These are phyloP conservation scores for Zymoseptoria tritici DNA, from an alignment of 2,329 filamentous ascomycete genomes.

Conservation along the genomic window DNA sequence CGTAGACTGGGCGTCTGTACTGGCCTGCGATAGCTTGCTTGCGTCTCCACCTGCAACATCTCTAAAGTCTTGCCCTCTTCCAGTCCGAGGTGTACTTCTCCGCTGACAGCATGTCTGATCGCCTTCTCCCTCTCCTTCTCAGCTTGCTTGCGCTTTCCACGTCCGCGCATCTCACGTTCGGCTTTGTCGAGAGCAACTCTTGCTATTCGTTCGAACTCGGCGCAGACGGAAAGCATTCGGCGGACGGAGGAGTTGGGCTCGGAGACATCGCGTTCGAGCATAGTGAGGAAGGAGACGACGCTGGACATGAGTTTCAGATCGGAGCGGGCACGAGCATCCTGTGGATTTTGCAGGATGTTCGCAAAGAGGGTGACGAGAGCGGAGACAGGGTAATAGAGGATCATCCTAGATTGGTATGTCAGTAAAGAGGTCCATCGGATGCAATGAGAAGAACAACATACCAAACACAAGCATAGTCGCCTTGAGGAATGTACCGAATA, in stretches of 20 bases:
- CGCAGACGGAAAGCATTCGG: slow-evolving; percentile 86
- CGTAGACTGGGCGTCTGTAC: slow-evolving; percentile 27
- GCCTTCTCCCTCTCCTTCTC: slow-evolving; percentile 39
- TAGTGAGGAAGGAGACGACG: slow-evolving; percentile 85
- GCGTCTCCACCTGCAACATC: slow-evolving; percentile 31
- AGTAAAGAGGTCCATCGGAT: background rate
- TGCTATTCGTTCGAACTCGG: slow-evolving; percentile 94
- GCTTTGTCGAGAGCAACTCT: slow-evolving; percentile 84
- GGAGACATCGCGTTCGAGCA: slow-evolving; percentile 64
- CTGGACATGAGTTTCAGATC: slow-evolving; percentile 87
- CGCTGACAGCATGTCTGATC: slow-evolving; percentile 19
- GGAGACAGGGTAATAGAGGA: slow-evolving; percentile 93
- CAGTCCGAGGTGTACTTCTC: slow-evolving; percentile 19
- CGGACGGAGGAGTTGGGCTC: slow-evolving; percentile 70
- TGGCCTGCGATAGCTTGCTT: slow-evolving; percentile 28
- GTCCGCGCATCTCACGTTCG: slow-evolving; percentile 72
- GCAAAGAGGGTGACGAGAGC: slow-evolving; percentile 91
- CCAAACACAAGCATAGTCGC: slow-evolving; percentile 93
- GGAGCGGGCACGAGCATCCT: slow-evolving; percentile 77
- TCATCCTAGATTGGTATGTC: slow-evolving; percentile 51
- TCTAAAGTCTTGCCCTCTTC: slow-evolving; percentile 29
- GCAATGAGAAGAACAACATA: slow-evolving; percentile 39
- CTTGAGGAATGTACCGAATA: slow-evolving; percentile 92
- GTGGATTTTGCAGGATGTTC: slow-evolving; percentile 91
- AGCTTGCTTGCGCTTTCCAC: slow-evolving; percentile 75